phyloP scores from a whole-genome alignment of 345 rosid genomes.

The Durio zibethinus region DNA sequence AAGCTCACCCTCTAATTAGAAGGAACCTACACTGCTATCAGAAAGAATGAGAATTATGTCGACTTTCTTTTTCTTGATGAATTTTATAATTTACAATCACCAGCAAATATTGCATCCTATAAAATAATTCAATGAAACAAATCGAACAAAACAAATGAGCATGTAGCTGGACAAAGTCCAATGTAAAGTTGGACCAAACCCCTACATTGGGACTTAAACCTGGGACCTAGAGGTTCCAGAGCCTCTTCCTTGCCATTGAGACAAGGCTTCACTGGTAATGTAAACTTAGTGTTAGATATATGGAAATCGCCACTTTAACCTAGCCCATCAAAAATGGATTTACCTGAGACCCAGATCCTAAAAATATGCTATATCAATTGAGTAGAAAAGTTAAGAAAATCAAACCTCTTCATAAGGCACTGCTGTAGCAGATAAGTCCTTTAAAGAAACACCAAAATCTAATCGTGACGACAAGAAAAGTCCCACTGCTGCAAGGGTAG shows the following conservation, averaged over 20 bases:
- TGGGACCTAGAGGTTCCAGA: neutral
- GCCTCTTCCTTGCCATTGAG: neutral
- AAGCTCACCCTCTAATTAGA: neutral
- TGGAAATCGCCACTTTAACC: neutral
- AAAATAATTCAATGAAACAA: neutral
- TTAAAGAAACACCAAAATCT: slow-evolving; percentile 76
- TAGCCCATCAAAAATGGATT: neutral
- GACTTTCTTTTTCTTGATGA: neutral
- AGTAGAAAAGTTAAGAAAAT: neutral
- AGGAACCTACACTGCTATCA: neutral
- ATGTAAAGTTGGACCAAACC: neutral
- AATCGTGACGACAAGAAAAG: slow-evolving; percentile 58
- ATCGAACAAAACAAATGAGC: neutral
- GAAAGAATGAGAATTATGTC: neutral
- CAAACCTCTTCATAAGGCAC: slow-evolving; percentile 70
- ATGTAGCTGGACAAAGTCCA: neutral
- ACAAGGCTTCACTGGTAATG: neutral
- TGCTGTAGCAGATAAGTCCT: slow-evolving; percentile 68
- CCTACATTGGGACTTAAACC: neutral
- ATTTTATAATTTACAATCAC: neutral
- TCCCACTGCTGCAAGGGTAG: slow-evolving; percentile 51
- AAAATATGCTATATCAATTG: neutral
- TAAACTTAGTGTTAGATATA: neutral
- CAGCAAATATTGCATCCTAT: neutral
- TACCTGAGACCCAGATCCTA: neutral